Evolutionary conservation across 495 filamentous ascomycete genomes (phyloP), one percentile per base, ranked within the genome.

Genomic region (Ascodesmis nigricans): DNA sequence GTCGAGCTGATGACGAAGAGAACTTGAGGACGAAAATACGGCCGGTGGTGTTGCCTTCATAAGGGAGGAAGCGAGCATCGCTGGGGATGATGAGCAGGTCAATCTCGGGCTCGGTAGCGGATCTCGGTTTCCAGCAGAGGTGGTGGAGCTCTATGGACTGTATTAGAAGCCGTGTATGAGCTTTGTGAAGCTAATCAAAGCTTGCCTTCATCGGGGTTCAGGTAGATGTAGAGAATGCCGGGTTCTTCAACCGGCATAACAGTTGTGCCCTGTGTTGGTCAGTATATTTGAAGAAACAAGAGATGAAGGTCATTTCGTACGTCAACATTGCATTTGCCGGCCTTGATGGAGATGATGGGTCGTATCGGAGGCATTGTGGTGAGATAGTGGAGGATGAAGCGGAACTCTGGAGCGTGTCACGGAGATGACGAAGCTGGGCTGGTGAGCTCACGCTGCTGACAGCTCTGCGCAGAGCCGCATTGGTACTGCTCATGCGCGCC

Each of bases 281-380:
- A 58, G 74, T 76, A 33, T 15, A 20, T 35, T 8, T 31, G 28
- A 20, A 31, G 33, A 17, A 11, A 11, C 10, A 31, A 25, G 16
- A 33, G 22, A 34, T 21, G 28, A 39, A 15, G 31, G 18, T 36
- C 24, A 42, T 31, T 33, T 65, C 75, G 45, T 58, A 95, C 83
- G 58, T 80, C 67, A 31, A 90, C 52, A 14, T 82, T 71, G 58
- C 90, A 99, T 55, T 67, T 69, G 53, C 90, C 90, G 43, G 83
- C 90, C 65, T 91, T 95, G 65, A 99, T 93, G 3, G 82, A 90
- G 51, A 99, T 82, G 47, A 92, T 66, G 19, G 82, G 83, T 41
- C 38, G 31, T 40, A 44, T 8, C 24, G 34, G 29, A 8, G 47
- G 21, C 47, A 50, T 50, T 17, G 20, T 33, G 33, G 29, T 36